Conservation (phyloP, 83 land plant species). For the Diphasiastrum complanatum region DNA sequence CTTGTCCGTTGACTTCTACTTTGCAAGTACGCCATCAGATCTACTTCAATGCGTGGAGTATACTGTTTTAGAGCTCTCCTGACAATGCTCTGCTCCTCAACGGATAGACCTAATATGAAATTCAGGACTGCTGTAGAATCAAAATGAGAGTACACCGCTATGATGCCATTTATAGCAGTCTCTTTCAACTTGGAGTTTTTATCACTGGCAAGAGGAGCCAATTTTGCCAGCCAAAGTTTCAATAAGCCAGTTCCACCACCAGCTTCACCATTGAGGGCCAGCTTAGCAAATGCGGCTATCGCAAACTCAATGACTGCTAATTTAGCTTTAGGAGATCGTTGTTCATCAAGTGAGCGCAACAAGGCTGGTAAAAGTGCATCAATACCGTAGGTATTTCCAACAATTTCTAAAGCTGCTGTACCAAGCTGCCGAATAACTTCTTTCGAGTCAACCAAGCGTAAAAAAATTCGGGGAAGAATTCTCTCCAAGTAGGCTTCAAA, state of each 20-base stretch:
- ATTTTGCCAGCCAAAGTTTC: conserved; percentile 90
- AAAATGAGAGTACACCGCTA: conserved; percentile 84
- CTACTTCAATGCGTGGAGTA: conserved; percentile 97
- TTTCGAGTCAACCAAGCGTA: conserved; percentile 91
- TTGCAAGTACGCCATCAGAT: conserved; percentile 88
- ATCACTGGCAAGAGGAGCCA: conserved; percentile 79
- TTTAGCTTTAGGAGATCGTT: conserved; percentile 97
- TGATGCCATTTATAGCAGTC: conserved; percentile 87
- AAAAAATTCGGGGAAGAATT: conserved; percentile 88
- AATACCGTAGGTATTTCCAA: conserved; percentile 72
- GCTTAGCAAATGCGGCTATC: conserved; percentile 80
- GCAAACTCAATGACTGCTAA: conserved; percentile 97
- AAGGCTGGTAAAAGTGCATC: conserved; percentile 91
- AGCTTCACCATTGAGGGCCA: conserved; percentile 63
- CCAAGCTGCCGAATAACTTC: conserved; percentile 86
- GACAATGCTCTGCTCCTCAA: conserved; percentile 90
- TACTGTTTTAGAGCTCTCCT: conserved; percentile 91
- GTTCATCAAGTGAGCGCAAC: conserved; percentile 91
- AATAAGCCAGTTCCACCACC: conserved; percentile 62
- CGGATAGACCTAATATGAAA: conserved; percentile 79
- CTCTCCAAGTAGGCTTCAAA: conserved; percentile 96
- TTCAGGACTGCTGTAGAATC: conserved; percentile 78
- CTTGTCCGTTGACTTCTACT: conserved; percentile 73
- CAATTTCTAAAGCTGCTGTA: conserved; percentile 70
- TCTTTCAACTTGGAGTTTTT: conserved; percentile 90